Percentiles rank a stretch among this genome's conserved stretches.
Conservation (phyloP, 2,329 filamentous ascomycete genomes). For the Pestalotiopsis sp. region DNA sequence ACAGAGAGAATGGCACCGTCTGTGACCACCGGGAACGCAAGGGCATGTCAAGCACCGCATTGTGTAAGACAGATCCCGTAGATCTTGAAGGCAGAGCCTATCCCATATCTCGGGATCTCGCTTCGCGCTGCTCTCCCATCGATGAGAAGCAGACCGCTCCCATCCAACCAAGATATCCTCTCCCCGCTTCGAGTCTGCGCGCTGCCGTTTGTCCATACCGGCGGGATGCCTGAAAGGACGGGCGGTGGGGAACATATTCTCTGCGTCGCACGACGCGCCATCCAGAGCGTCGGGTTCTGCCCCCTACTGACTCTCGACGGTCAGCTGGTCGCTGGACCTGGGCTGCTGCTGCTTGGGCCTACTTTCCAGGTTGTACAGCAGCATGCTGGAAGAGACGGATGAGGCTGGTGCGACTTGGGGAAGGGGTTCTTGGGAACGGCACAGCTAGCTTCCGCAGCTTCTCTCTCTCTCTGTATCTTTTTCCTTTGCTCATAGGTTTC, state of each 20-base stretch:
- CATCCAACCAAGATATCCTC: background rate
- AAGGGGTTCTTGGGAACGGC: background rate
- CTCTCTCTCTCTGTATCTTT: background rate
- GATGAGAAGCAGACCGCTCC: background rate
- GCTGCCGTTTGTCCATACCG: conserved; percentile 6
- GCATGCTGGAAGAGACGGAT: conserved; percentile 11
- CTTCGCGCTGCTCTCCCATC: background rate
- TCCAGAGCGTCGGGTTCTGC: conserved; percentile 5
- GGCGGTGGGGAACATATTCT: conserved; percentile 1
- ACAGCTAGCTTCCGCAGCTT: background rate
- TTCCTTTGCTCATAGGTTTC: background rate
- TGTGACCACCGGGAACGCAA: conserved; percentile 10
- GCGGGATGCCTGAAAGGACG: background rate
- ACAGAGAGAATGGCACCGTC: conserved; percentile 1
- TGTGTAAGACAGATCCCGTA: background rate
- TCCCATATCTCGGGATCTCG: conserved; percentile 11
- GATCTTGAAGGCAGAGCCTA: background rate
- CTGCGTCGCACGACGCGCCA: background rate
- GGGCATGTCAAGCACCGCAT: background rate
- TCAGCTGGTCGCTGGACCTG: conserved; percentile 9
- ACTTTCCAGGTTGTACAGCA: conserved; percentile 6
- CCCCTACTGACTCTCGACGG: background rate
- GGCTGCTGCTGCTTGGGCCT: background rate
- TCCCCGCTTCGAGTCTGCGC: conserved; percentile 1
- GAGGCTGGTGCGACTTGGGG: conserved; percentile 6